phyloP scores from a whole-genome alignment of 441 rosid species.

The Theobroma grandiflorum region DNA sequence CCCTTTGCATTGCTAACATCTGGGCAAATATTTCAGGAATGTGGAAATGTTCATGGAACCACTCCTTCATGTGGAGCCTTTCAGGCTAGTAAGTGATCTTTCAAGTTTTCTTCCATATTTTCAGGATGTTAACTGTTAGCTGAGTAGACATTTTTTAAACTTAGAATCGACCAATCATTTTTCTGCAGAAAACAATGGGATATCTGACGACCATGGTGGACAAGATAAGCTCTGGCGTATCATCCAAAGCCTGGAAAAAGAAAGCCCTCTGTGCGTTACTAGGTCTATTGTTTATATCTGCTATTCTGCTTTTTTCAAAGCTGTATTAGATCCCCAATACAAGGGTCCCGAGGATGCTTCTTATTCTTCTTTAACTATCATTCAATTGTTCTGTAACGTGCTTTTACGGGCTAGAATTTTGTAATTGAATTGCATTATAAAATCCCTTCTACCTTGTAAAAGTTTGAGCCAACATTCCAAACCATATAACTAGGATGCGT shows the following conservation, averaged over 20 bases:
- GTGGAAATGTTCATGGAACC: conserved; percentile 88
- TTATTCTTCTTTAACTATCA: neutral
- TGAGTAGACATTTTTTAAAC: neutral
- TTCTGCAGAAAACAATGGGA: conserved; percentile 46
- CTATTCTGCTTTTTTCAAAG: conserved; percentile 41
- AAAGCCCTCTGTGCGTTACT: conserved; percentile 24
- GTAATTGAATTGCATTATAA: neutral
- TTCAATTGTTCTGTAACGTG: neutral
- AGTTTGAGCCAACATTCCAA: neutral
- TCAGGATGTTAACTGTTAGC: conserved; percentile 25
- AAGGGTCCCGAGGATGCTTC: neutral
- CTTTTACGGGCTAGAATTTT: neutral
- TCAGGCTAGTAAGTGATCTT: conserved; percentile 54
- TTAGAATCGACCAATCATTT: neutral
- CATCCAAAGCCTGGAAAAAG: conserved; percentile 31
- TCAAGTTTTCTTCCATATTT: neutral
- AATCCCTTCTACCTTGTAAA: neutral
- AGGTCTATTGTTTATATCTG: conserved; percentile 35
- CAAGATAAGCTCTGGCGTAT: conserved; percentile 39
- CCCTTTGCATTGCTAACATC: neutral
- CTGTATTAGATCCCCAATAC: conserved; percentile 14
- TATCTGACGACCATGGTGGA: conserved; percentile 32
- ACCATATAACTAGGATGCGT: conserved; percentile 6
- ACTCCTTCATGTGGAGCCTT: conserved; percentile 57
- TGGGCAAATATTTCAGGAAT: conserved; percentile 50